A percentile compares a stretch with the other conserved stretches of the same genome.
phyloP scores from a whole-genome alignment of 257 asterid species.

The Jacaranda copaia region DNA sequence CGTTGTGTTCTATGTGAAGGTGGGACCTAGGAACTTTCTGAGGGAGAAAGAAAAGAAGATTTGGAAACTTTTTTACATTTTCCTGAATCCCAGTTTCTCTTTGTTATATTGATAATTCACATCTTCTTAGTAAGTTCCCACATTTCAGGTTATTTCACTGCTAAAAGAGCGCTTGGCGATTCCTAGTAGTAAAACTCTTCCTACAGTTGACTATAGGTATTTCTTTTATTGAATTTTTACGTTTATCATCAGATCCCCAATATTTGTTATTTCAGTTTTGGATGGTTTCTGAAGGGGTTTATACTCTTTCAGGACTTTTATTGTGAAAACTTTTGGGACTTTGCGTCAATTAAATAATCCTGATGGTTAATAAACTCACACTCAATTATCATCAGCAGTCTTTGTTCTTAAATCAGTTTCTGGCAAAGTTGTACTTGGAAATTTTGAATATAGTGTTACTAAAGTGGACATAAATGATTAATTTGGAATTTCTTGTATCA shows the following conservation, averaged over 20 bases:
- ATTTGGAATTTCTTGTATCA: conserved; percentile 6
- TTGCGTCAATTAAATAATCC: conserved; percentile 22
- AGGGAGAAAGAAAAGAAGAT: neutral
- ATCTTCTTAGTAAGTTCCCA: conserved; percentile 43
- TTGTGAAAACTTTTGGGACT: conserved; percentile 7
- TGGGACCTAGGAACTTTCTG: conserved; percentile 1
- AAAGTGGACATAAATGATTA: conserved; percentile 27
- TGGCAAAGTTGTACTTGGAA: neutral
- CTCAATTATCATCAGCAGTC: conserved; percentile 24
- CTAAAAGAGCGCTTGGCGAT: conserved; percentile 84
- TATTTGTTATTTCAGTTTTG: conserved; percentile 19
- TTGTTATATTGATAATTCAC: conserved; percentile 37
- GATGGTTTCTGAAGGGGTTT: conserved; percentile 21
- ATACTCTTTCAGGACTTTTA: conserved; percentile 20
- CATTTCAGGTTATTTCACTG: conserved; percentile 75
- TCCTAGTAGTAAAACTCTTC: conserved; percentile 70
- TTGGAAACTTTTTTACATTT: conserved; percentile 2
- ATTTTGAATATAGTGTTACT: neutral
- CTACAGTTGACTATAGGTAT: conserved; percentile 87
- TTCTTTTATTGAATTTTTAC: conserved; percentile 28
- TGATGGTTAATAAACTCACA: conserved; percentile 10
- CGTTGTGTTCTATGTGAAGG: neutral
- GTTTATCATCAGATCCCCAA: neutral
- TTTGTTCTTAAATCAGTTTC: conserved; percentile 21
- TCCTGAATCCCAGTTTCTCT: conserved; percentile 5